These are phyloP conservation scores for Aspergillus melleus DNA, from an alignment of 2,329 filamentous ascomycete species.

Conservation along the genomic window DNA sequence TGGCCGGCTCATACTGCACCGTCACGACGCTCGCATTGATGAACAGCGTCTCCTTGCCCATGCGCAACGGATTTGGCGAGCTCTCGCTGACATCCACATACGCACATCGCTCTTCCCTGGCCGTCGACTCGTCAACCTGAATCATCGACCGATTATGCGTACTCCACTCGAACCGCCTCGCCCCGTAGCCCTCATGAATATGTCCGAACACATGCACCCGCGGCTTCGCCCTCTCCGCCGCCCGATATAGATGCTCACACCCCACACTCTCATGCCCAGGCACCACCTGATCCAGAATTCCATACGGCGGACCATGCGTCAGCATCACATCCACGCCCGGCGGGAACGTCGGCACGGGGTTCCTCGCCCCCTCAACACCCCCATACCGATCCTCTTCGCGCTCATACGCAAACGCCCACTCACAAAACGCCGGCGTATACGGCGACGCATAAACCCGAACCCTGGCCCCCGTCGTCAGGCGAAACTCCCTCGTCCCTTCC, in stretches of 20 bases:
- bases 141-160: constrained; percentile 18
- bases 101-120: constrained; percentile 32
- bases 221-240: constrained; percentile 53
- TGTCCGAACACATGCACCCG: constrained; percentile 63
- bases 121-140: constrained; percentile 26
- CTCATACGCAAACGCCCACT: constrained; percentile 58
- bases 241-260: constrained; percentile 55
- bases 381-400: constrained; percentile 56
- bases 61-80: constrained; percentile 32
- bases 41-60: constrained; percentile 56
- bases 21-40: constrained; percentile 61
- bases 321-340: constrained; percentile 56
- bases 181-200: constrained; percentile 59
- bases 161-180: constrained; percentile 34
- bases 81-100: constrained; percentile 36
- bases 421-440: constrained; percentile 57
- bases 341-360: constrained; percentile 46
- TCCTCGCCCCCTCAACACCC: constrained; percentile 9
- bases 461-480: constrained; percentile 47
- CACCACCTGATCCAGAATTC: constrained; percentile 49
- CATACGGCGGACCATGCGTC: constrained; percentile 61
- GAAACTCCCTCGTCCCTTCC: constrained; percentile 52
- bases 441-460: constrained; percentile 54
- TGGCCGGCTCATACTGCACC: constrained; percentile 47
- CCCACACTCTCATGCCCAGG: constrained; percentile 46